These are phyloP conservation scores for Austroboletus niveus DNA, from an alignment of 1,284 basidiomycete genomes.

Conservation along the genomic window DNA sequence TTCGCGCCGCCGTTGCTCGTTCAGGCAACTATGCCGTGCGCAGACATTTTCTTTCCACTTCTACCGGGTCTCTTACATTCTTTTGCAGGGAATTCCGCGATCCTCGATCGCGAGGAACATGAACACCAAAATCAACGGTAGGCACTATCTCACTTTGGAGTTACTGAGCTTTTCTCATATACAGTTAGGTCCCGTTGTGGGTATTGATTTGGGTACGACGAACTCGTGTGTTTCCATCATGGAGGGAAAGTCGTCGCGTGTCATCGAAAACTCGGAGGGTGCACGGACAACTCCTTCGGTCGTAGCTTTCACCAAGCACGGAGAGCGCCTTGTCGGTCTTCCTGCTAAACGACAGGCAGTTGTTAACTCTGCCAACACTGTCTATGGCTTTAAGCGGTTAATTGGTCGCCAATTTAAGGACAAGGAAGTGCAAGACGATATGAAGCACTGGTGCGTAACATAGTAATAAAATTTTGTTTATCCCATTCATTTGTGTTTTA, in stretches of 20 bases:
- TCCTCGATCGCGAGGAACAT: conserved; percentile 75
- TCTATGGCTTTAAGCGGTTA: conserved; percentile 95
- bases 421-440: conserved; percentile 90
- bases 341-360: conserved; percentile 98
- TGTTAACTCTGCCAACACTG: conserved; percentile 93
- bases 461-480: neutral
- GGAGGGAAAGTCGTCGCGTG: conserved; percentile 93
- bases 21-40: conserved; percentile 66
- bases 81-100: conserved; percentile 58
- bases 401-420: conserved; percentile 95
- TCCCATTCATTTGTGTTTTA: conserved; percentile 24
- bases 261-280: conserved; percentile 98
- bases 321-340: conserved; percentile 90
- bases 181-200: conserved; percentile 68
- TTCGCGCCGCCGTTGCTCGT: conserved; percentile 56
- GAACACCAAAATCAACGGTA: conserved; percentile 80
- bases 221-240: conserved; percentile 95
- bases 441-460: conserved; percentile 64
- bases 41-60: conserved; percentile 4
- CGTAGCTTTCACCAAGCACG: conserved; percentile 96
- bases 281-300: conserved; percentile 97
- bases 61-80: conserved; percentile 2
- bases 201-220: conserved; percentile 84
- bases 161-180: neutral
- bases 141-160: conserved; percentile 18